These are phyloP conservation scores for Glaciozyma antarctica DNA, from an alignment of 768 basidiomycete genomes.

Conservation along the genomic window DNA sequence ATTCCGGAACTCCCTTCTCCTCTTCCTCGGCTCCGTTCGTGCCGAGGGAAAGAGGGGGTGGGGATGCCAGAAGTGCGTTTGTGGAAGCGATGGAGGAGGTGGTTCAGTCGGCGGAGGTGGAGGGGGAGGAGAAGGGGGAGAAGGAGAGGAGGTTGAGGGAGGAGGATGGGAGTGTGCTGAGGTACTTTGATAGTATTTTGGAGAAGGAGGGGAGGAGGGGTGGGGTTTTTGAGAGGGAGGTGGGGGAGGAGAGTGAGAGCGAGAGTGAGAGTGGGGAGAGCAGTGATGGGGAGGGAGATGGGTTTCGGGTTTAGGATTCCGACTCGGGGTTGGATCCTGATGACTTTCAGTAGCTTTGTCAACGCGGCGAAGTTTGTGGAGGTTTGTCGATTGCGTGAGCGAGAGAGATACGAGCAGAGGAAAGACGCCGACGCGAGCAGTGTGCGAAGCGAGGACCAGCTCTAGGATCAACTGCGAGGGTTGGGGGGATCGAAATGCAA, in stretches of 20 bases:
- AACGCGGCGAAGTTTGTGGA: no score
- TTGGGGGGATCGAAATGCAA: no score
- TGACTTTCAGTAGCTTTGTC: not conserved
- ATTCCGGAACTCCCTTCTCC: constrained; percentile 5
- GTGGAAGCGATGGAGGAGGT: not conserved
- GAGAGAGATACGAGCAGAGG: no score
- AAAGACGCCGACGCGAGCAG: no score
- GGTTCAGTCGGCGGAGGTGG: not conserved
- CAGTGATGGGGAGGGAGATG: not conserved
- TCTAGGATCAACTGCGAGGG: no score
- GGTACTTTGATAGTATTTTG: constrained; percentile 21
- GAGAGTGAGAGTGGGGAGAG: not conserved
- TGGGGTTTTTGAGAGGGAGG: constrained; percentile 1
- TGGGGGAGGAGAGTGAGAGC: not conserved
- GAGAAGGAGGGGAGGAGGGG: constrained; percentile 1
- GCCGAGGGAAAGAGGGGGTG: no score
- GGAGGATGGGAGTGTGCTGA: constrained; percentile 14
- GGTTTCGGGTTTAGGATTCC: not conserved
- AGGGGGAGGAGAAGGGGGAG: not conserved
- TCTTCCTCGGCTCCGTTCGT: not conserved
- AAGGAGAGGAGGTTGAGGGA: constrained; percentile 3
- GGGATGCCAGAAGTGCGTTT: not conserved
- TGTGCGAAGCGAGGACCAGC: no score
- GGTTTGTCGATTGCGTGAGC: no score
- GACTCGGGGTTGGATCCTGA: not conserved